phyloP scores from a whole-genome alignment of 192 early-diverging fungal genomes.

The Ambispora gerdemannii region DNA sequence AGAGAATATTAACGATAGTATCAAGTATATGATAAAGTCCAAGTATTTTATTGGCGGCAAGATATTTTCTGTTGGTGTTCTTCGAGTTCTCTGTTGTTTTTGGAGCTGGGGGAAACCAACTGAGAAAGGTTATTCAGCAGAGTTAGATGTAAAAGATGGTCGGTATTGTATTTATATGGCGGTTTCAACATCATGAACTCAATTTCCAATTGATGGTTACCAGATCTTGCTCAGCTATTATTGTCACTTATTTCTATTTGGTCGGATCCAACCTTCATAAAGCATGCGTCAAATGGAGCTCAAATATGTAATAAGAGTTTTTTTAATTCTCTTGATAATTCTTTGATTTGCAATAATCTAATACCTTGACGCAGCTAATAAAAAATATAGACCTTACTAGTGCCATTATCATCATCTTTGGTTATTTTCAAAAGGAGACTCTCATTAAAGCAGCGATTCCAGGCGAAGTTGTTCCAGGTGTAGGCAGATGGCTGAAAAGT shows the following conservation, averaged over 20 bases:
- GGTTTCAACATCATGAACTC: neutral
- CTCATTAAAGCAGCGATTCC: constrained; percentile 1
- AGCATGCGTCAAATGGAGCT: constrained; percentile 9
- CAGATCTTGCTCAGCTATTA: constrained; percentile 17
- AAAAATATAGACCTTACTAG: constrained; percentile 29
- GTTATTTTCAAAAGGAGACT: constrained; percentile 25
- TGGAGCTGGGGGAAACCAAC: constrained; percentile 8
- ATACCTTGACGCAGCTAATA: neutral
- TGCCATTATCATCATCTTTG: constrained; percentile 29
- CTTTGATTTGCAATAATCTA: neutral
- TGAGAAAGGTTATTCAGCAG: neutral
- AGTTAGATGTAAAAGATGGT: constrained; percentile 12
- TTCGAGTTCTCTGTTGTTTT: constrained; percentile 26
- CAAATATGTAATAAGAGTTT: constrained; percentile 13
- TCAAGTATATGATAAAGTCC: constrained; percentile 13
- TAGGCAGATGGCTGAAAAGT: constrained; percentile 13
- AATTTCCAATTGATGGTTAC: neutral
- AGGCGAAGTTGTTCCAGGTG: neutral
- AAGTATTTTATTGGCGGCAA: constrained; percentile 29
- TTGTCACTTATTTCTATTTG: constrained; percentile 10
- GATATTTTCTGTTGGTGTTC: constrained; percentile 10
- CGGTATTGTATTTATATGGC: neutral
- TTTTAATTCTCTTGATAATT: neutral
- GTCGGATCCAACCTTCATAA: constrained; percentile 28
- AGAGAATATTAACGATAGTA: neutral